Conservation (phyloP, 2,329 filamentous ascomycete genomes). For the Ploettnerulaceae sp. region DNA sequence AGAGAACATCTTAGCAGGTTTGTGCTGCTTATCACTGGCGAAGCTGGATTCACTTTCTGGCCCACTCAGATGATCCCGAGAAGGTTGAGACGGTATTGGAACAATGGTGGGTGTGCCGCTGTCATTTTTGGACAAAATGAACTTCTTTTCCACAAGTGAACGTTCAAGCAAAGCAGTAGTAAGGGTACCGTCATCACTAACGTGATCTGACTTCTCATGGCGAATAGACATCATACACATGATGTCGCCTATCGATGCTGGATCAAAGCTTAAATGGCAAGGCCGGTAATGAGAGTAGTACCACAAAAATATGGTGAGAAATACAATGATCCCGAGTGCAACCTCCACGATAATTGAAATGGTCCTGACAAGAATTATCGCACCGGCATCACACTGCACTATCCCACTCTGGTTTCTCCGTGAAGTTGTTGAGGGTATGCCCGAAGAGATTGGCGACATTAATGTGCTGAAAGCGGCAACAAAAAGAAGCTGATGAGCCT, state of each 20-base stretch:
- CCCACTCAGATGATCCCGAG: too few species aligned
- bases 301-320: conserved; percentile 21
- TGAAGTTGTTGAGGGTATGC: neutral
- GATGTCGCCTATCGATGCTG: conserved; percentile 28
- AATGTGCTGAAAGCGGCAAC: conserved; percentile 28
- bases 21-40: neutral
- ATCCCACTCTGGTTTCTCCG: too few species aligned
- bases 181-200: conserved; percentile 6
- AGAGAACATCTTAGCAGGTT: too few species aligned
- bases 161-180: neutral
- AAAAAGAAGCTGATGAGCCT: conserved; percentile 41
- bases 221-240: conserved; percentile 21
- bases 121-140: too few species aligned
- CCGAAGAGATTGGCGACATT: neutral
- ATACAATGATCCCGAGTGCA: conserved; percentile 22
- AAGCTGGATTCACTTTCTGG: neutral
- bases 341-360: conserved; percentile 29
- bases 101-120: too few species aligned
- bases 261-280: conserved; percentile 28
- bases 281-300: conserved; percentile 15
- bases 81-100: too few species aligned
- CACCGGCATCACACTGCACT: conserved; percentile 3
- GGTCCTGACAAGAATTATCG: conserved; percentile 24
- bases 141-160: too few species aligned
- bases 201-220: neutral